Conservation (phyloP, 2,329 filamentous ascomycete genomes). For the Talaromyces rugulosus region DNA sequence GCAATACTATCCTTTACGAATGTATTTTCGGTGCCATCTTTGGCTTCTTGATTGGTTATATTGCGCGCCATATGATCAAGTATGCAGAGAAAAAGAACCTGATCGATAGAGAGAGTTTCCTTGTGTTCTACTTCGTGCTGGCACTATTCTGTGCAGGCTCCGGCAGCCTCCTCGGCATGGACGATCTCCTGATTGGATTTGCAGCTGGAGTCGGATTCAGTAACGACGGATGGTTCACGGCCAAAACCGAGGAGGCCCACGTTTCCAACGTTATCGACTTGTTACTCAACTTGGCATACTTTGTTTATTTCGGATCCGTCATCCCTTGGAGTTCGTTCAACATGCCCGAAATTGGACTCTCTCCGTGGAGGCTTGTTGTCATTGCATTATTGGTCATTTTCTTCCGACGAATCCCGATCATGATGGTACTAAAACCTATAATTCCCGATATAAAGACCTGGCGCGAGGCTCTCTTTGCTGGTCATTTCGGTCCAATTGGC, state of each 20-base stretch:
- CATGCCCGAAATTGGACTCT: constrained; percentile 64
- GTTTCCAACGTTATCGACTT: constrained; percentile 99
- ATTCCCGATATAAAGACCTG: constrained; percentile 98
- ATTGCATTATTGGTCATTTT: constrained; percentile 91
- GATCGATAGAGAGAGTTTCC: constrained; percentile 93
- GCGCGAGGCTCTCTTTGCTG: constrained; percentile 93
- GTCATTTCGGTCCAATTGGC: constrained; percentile 95
- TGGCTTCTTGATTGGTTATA: constrained; percentile 82
- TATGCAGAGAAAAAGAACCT: constrained; percentile 76
- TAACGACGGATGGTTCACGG: constrained; percentile 97
- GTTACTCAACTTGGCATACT: constrained; percentile 93
- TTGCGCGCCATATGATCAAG: constrained; percentile 85
- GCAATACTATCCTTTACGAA: constrained; percentile 87
- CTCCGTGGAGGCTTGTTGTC: constrained; percentile 87
- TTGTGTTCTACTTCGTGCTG: constrained; percentile 97
- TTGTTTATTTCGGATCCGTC: constrained; percentile 95
- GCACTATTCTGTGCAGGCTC: constrained; percentile 94
- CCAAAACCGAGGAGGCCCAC: constrained; percentile 97
- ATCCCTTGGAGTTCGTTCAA: constrained; percentile 96
- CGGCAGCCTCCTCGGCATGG: constrained; percentile 83
- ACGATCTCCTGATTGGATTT: constrained; percentile 92
- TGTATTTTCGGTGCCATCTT: constrained; percentile 89
- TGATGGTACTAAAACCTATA: constrained; percentile 83
- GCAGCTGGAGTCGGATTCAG: constrained; percentile 97
- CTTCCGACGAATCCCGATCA: constrained; percentile 92